Percentiles rank a stretch among this genome's conserved stretches.
These are phyloP conservation scores for Carex cristatella DNA, from an alignment of 176 grass and related monocot genomes.

Conservation along the genomic window DNA sequence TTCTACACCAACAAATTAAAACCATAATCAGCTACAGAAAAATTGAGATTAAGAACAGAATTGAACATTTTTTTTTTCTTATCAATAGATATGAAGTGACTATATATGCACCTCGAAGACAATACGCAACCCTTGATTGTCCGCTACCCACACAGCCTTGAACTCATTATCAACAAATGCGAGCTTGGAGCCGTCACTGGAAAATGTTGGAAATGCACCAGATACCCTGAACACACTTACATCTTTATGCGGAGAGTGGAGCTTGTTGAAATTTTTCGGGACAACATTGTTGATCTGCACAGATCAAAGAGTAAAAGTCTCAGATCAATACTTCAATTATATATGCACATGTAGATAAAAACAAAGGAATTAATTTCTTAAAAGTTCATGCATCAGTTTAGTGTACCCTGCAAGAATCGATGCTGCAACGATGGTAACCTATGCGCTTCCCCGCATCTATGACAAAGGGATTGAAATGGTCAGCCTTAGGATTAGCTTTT, in stretches of 20 bases:
- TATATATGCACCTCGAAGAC: background rate
- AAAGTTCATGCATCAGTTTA: no score
- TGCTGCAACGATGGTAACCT: background rate
- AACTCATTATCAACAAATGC: conserved; percentile 51
- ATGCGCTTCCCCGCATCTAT: conserved; percentile 8
- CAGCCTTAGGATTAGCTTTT: background rate
- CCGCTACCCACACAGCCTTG: conserved; percentile 42
- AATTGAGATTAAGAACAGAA: no score
- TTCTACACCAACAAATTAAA: background rate
- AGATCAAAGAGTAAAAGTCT: background rate
- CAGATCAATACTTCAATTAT: no score
- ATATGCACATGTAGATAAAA: no score
- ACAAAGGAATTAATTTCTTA: no score
- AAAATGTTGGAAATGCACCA: conserved; percentile 38
- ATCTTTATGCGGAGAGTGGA: conserved; percentile 2
- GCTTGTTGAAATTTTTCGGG: background rate
- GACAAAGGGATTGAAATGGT: conserved; percentile 41
- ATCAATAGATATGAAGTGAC: no score
- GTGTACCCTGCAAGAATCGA: background rate
- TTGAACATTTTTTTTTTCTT: no score
- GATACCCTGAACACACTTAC: conserved; percentile 31
- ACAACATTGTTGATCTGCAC: background rate
- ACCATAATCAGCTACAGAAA: background rate
- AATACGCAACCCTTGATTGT: conserved; percentile 14
- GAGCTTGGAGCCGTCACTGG: conserved; percentile 33